Evolutionary conservation across 2,329 filamentous ascomycete species (phyloP).

Genomic region (Botryotinia calthae): DNA sequence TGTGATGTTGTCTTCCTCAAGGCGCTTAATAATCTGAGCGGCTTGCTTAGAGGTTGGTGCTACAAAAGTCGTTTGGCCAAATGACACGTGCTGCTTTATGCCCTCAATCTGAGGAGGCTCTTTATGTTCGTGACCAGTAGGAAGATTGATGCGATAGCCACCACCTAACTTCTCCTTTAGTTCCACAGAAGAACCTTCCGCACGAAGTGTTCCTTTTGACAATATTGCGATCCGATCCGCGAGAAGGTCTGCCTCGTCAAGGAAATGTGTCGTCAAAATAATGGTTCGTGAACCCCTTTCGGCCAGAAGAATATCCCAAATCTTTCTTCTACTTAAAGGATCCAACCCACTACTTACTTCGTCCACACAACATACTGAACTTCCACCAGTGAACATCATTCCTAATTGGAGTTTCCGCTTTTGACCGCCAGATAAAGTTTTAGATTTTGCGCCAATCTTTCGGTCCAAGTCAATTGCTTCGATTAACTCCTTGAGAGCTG

Average conservation of each 20-base stretch:
- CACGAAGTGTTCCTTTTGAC: conserved; percentile 78
- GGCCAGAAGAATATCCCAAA: conserved; percentile 89
- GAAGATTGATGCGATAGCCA: conserved; percentile 78
- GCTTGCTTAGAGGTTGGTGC: conserved; percentile 68
- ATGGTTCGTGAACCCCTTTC: conserved; percentile 81
- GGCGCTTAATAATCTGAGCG: conserved; percentile 64
- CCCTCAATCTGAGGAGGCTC: conserved; percentile 51
- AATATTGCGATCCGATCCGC: conserved; percentile 87
- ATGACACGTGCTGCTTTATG: conserved; percentile 56
- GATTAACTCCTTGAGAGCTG: conserved; percentile 63
- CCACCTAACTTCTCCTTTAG: conserved; percentile 80
- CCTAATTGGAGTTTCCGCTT: conserved; percentile 89
- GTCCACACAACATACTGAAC: conserved; percentile 83
- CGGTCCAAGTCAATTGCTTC: conserved; percentile 68
- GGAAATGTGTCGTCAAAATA: conserved; percentile 86
- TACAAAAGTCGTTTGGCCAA: conserved; percentile 72
- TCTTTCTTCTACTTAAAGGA: conserved; percentile 79
- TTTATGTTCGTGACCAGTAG: conserved; percentile 53
- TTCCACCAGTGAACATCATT: conserved; percentile 93
- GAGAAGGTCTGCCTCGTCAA: conserved; percentile 88
- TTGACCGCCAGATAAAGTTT: conserved; percentile 84
- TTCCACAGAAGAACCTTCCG: conserved; percentile 79
- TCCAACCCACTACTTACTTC: conserved; percentile 89
- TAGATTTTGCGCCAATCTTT: conserved; percentile 69
- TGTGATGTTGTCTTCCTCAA: conserved; percentile 65